Evolutionary conservation across 345 rosid genomes (phyloP).

Genomic region (Salix caprea): DNA sequence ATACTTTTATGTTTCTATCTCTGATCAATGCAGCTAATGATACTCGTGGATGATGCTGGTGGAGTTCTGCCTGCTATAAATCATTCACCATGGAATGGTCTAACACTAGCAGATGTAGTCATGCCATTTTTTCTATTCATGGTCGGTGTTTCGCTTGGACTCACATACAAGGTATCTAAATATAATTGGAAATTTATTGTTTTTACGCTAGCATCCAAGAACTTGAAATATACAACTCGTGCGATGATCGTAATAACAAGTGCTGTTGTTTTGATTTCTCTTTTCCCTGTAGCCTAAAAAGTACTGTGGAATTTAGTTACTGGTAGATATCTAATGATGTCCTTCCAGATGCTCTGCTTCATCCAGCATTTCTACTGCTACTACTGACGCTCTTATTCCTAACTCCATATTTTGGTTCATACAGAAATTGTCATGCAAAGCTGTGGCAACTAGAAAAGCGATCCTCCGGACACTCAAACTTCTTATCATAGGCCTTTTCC

Average conservation of each 20-base stretch:
- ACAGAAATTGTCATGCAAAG: constrained; percentile 54
- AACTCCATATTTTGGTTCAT: background rate
- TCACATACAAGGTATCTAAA: constrained; percentile 66
- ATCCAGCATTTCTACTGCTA: background rate
- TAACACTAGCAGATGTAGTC: constrained; percentile 83
- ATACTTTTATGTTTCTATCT: background rate
- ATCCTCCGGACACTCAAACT: constrained; percentile 55
- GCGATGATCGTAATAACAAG: background rate
- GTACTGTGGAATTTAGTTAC: background rate
- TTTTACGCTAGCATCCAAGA: background rate
- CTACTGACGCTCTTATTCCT: background rate
- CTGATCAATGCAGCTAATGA: constrained; percentile 70
- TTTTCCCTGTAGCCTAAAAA: background rate
- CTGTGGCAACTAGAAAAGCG: constrained; percentile 62
- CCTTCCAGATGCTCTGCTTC: background rate
- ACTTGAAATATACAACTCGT: background rate
- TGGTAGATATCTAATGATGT: background rate
- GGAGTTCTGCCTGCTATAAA: constrained; percentile 72
- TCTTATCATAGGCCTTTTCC: constrained; percentile 57
- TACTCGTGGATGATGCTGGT: constrained; percentile 79
- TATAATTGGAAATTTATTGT: constrained; percentile 3
- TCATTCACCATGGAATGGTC: constrained; percentile 90
- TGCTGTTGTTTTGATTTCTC: background rate
- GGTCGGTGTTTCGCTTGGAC: constrained; percentile 76
- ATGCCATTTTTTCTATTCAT: constrained; percentile 93